Evolutionary conservation across 2,329 filamentous ascomycete species (phyloP).

Genomic region (Fonsecaea nubica): DNA sequence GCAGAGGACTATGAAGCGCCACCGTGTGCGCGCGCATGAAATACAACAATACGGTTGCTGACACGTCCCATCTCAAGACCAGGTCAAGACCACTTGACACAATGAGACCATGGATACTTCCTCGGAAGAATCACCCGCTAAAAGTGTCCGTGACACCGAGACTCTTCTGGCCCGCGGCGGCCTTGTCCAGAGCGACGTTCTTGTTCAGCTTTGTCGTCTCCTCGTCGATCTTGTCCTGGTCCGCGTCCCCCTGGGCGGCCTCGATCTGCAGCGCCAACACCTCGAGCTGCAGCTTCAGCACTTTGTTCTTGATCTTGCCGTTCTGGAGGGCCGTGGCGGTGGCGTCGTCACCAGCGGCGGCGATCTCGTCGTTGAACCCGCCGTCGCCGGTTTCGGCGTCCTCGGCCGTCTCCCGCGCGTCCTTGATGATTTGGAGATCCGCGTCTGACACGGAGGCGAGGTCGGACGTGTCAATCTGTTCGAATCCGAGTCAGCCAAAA

Average conservation of each 20-base stretch:
- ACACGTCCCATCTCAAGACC: too few relatives aligned
- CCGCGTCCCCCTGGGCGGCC: slow-evolving; percentile 57
- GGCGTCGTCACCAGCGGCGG: slow-evolving; percentile 49
- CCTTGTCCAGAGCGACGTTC: slow-evolving; percentile 54
- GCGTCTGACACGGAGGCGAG: slow-evolving; percentile 55
- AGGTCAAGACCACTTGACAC: too few relatives aligned
- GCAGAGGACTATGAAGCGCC: too few relatives aligned
- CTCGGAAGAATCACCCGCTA: slow-evolving; percentile 1
- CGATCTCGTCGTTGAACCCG: slow-evolving; percentile 62
- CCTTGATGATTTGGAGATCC: slow-evolving; percentile 60
- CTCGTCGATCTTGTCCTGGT: slow-evolving; percentile 52
- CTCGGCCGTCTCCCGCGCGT: slow-evolving; percentile 60
- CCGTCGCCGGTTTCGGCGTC: slow-evolving; percentile 54
- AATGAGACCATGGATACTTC: too few relatives aligned
- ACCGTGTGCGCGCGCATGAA: too few relatives aligned
- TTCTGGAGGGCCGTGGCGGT: slow-evolving; percentile 57
- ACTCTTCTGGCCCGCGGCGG: slow-evolving; percentile 46
- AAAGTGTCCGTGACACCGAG: slow-evolving; percentile 31
- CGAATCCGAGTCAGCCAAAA: not conserved
- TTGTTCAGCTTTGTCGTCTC: slow-evolving; percentile 61
- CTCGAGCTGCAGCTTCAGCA: slow-evolving; percentile 63
- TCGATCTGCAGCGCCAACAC: slow-evolving; percentile 60
- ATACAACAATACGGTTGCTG: too few relatives aligned
- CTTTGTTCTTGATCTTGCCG: slow-evolving; percentile 68
- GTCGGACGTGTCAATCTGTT: slow-evolving; percentile 42